phyloP scores from a whole-genome alignment of 371 early-diverging fungal genomes.

The Aphelidium insulamus region DNA sequence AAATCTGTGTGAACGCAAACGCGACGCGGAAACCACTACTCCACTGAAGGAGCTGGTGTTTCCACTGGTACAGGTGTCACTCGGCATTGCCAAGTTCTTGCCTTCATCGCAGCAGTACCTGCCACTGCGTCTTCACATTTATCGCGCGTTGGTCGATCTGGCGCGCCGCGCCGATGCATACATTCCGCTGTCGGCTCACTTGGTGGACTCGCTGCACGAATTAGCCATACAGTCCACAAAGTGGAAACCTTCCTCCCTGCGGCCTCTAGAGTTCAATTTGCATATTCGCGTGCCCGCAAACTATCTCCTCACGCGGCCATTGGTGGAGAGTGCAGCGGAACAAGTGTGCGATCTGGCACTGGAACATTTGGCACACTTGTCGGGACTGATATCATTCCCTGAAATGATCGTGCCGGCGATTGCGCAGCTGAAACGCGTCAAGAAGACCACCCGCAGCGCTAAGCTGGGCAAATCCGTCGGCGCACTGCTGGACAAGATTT shows the following conservation, averaged over 20 bases:
- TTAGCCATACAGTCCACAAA: slow-evolving; percentile 12
- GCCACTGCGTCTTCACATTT: slow-evolving; percentile 70
- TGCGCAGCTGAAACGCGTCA: slow-evolving; percentile 18
- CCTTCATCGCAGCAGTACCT: slow-evolving; percentile 69
- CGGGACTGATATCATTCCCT: slow-evolving; percentile 63
- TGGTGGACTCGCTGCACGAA: slow-evolving; percentile 47
- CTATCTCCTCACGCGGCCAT: slow-evolving; percentile 54
- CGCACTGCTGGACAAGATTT: neutral
- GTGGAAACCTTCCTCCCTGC: slow-evolving; percentile 40
- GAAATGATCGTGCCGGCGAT: slow-evolving; percentile 57
- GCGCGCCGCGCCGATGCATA: slow-evolving; percentile 42
- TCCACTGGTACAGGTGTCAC: slow-evolving; percentile 67
- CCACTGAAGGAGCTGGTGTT: slow-evolving; percentile 57
- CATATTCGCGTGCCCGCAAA: slow-evolving; percentile 48
- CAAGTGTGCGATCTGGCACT: slow-evolving; percentile 39
- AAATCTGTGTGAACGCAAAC: slow-evolving; percentile 26
- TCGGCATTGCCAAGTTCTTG: slow-evolving; percentile 60
- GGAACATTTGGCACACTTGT: slow-evolving; percentile 40
- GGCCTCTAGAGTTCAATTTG: slow-evolving; percentile 53
- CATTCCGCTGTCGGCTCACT: slow-evolving; percentile 58
- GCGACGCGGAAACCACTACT: slow-evolving; percentile 7
- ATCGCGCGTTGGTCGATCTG: slow-evolving; percentile 41
- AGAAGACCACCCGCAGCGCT: neutral
- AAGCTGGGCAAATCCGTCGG: neutral
- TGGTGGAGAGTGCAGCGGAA: slow-evolving; percentile 52